These are phyloP conservation scores for Datura wrightii DNA, from an alignment of 257 asterid genomes.

Conservation along the genomic window DNA sequence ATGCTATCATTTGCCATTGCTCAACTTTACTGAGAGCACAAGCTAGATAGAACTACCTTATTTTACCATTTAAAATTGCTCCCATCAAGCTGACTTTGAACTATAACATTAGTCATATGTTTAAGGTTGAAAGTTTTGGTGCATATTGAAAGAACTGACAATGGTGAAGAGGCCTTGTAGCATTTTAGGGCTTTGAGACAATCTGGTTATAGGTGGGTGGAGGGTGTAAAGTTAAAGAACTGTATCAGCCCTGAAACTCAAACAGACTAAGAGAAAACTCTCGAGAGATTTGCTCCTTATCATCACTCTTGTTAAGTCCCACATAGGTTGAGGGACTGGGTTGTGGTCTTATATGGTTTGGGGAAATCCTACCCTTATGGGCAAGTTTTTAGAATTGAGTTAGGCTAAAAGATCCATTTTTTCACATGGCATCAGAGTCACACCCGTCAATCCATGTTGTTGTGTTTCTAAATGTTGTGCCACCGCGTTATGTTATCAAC, in stretches of 20 bases:
- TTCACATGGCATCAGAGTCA: not conserved
- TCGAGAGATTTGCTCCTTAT: not conserved
- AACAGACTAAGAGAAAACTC: not conserved
- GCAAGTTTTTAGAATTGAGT: not conserved
- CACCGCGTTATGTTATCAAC: not conserved
- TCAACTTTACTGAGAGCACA: conserved; percentile 16
- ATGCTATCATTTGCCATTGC: not conserved
- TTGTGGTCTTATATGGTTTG: not conserved
- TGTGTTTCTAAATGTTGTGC: not conserved
- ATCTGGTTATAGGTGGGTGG: not conserved
- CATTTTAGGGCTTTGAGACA: conserved; percentile 20
- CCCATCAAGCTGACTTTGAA: conserved; percentile 23
- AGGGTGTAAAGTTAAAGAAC: not conserved
- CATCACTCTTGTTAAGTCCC: conserved; percentile 13
- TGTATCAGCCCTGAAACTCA: not conserved
- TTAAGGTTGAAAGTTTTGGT: not conserved
- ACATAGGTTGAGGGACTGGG: not conserved
- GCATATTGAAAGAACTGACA: conserved; percentile 15
- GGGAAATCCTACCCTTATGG: not conserved
- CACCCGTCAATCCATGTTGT: not conserved
- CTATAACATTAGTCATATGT: not conserved
- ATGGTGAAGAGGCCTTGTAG: not conserved
- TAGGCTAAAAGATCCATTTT: not conserved
- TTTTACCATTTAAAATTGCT: not conserved
- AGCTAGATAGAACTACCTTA: not conserved